phyloP scores from a whole-genome alignment of 2,329 filamentous ascomycete species.

The Botryosphaeria dothidea region DNA sequence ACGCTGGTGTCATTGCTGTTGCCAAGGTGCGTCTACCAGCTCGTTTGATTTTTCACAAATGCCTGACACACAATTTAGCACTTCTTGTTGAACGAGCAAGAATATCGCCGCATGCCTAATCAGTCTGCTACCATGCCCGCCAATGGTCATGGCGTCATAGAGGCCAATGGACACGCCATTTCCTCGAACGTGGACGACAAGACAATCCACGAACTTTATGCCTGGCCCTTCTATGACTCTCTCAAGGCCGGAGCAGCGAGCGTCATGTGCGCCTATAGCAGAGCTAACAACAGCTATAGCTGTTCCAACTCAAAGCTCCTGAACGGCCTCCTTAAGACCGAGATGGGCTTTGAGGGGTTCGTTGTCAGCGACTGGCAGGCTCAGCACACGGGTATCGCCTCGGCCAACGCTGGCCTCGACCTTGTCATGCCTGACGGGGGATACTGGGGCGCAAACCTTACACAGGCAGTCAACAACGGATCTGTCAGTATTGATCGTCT shows the following conservation, averaged over 20 bases:
- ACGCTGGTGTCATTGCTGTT: constrained; percentile 55
- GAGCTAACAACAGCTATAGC: constrained; percentile 32
- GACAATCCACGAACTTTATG: constrained; percentile 66
- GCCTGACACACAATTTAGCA: constrained; percentile 41
- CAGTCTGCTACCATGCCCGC: constrained; percentile 35
- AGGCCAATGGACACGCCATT: constrained; percentile 52
- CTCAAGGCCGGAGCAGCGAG: constrained; percentile 58
- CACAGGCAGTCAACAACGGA: constrained; percentile 32
- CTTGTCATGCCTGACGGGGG: constrained; percentile 45
- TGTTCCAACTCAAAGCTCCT: constrained; percentile 42
- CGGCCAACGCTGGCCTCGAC: constrained; percentile 49
- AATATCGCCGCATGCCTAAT: constrained; percentile 45
- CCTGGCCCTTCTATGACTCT: constrained; percentile 65
- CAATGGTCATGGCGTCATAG: constrained; percentile 27
- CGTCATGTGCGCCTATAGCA: constrained; percentile 59
- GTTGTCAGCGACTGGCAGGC: constrained; percentile 48
- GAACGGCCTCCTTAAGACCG: constrained; percentile 53
- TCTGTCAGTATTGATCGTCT: constrained; percentile 26
- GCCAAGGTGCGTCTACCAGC: constrained; percentile 52
- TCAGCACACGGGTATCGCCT: constrained; percentile 46
- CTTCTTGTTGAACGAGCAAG: constrained; percentile 62
- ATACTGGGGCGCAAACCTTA: constrained; percentile 34
- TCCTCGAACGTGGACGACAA: constrained; percentile 64
- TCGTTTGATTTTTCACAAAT: not conserved
- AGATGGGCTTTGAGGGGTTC: constrained; percentile 51